Percentiles rank a stretch among this genome's conserved stretches.
These are phyloP conservation scores for Cadophora sp. DNA, from an alignment of 2,329 filamentous ascomycete species.

Conservation along the genomic window DNA sequence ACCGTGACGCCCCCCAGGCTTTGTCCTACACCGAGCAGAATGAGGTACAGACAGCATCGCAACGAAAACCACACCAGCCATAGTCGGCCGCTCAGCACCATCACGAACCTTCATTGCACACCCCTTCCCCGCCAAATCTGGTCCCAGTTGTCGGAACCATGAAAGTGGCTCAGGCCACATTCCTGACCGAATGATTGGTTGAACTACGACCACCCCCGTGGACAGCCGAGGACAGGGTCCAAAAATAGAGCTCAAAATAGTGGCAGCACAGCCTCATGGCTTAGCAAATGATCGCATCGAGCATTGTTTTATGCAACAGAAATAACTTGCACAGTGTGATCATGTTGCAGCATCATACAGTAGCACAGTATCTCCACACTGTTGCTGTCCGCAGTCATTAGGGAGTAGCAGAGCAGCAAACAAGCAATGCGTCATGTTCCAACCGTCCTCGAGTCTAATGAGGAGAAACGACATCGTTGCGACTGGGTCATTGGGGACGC, in stretches of 20 bases:
- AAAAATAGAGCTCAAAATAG: not conserved
- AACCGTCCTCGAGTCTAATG: not conserved
- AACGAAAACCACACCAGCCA: not conserved
- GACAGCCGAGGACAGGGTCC: not conserved
- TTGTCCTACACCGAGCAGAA: slow-evolving; percentile 9
- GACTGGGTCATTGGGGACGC: not conserved
- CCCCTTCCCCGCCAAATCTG: not conserved
- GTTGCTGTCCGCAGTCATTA: not conserved
- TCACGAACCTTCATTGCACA: not conserved
- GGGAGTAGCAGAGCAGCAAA: not conserved
- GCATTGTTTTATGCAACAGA: slow-evolving; percentile 13
- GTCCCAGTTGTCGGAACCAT: not conserved
- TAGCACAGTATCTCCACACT: slow-evolving; percentile 1
- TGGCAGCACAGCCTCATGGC: slow-evolving; percentile 6
- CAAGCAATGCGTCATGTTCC: not conserved
- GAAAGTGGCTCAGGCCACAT: not conserved
- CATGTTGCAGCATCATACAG: not conserved
- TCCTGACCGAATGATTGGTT: not conserved
- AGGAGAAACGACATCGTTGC: not conserved
- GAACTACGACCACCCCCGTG: not conserved
- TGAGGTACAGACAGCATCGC: not conserved
- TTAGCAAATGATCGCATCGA: not conserved
- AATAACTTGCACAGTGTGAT: slow-evolving; percentile 13
- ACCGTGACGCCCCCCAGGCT: not conserved
- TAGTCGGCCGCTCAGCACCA: not conserved